phyloP scores from a whole-genome alignment of 2,329 filamentous ascomycete genomes.

The Alternaria angustiovoidea region DNA sequence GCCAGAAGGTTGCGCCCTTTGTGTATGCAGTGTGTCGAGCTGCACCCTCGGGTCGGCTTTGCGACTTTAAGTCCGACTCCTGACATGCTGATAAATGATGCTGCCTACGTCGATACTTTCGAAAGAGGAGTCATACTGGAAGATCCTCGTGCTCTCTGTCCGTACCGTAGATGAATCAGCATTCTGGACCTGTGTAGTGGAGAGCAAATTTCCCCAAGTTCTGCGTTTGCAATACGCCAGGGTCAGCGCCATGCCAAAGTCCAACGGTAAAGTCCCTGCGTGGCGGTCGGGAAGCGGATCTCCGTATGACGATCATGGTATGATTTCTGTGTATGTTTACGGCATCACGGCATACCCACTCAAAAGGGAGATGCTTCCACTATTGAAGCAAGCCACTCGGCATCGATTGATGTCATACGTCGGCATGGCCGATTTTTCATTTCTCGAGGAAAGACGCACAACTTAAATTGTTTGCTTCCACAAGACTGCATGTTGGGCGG shows the following conservation, averaged over 20 bases:
- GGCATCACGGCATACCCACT: slow-evolving; percentile 5
- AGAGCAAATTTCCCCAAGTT: not conserved
- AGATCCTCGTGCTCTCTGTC: not conserved
- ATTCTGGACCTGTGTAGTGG: not conserved
- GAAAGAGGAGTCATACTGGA: not conserved
- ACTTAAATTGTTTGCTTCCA: not conserved
- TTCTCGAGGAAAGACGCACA: not conserved
- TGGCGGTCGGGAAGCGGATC: slow-evolving; percentile 10
- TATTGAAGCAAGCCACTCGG: slow-evolving; percentile 17
- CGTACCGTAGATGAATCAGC: slow-evolving; percentile 7
- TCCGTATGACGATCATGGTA: slow-evolving; percentile 8
- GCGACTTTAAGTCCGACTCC: slow-evolving; percentile 5
- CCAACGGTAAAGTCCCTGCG: slow-evolving; percentile 6
- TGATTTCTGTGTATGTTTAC: not conserved
- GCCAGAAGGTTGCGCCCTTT: not conserved
- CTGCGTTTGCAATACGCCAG: not conserved
- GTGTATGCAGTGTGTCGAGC: not conserved
- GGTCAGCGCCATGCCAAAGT: not conserved
- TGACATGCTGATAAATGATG: not conserved
- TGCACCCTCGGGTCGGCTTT: slow-evolving; percentile 5
- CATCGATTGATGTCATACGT: slow-evolving; percentile 5
- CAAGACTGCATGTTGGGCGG: not conserved
- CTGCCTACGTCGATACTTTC: not conserved
- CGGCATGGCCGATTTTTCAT: slow-evolving; percentile 7
- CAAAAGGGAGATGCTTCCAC: not conserved